Base-by-base conservation (phyloP, 2,329 filamentous ascomycete species). In the Scytalidium lignicola region DNA sequence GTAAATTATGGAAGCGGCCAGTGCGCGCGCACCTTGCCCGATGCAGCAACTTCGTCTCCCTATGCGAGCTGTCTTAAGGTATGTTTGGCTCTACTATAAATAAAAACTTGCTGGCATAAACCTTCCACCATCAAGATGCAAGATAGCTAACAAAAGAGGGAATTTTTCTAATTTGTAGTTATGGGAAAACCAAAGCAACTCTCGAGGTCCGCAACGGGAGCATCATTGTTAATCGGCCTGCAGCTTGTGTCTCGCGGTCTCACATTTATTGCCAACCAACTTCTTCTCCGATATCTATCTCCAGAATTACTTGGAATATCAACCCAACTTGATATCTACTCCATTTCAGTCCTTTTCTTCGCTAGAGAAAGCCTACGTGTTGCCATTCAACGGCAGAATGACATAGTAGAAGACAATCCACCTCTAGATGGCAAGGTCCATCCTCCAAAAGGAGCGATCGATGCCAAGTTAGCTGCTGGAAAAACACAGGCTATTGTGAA, bases 331-430 rank as follows among this genome's bases (percentile, higher is more conserved):
- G 93, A 99, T 61, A 82, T 97, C 1, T 96, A 91, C 67, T 91
- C 92, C 51, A 86, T 95, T 41, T 90, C 90, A 0, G 85, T 95
- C n/a, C 77, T 99, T 1, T 96, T 95, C 68, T 97, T 99, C 62
- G 87, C 93, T 0, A 80, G 93, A 37, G 93, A 99, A 69, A 92
- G 87, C 61, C 72, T 97, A 44, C 85, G 93, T 15, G 86, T 96
- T n/a, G 90, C 92, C 21, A 81, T 96, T 29, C 92, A 97, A 69
- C 79, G 93, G 46, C 87, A 91, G 58, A 71, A 67, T n/a, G 64
- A 68, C n/a, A 55, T 54, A 13, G 48, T 44, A 46, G 55, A 55
- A 39, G 49, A 50, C 32, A 41, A 26, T 39, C 54, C 58, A n/a
- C 23, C 23, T 26, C 57, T 56, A 3, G 51, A 54, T 4, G 51